Conservation (phyloP, 768 basidiomycete genomes). For the Tulasnella sp. region DNA sequence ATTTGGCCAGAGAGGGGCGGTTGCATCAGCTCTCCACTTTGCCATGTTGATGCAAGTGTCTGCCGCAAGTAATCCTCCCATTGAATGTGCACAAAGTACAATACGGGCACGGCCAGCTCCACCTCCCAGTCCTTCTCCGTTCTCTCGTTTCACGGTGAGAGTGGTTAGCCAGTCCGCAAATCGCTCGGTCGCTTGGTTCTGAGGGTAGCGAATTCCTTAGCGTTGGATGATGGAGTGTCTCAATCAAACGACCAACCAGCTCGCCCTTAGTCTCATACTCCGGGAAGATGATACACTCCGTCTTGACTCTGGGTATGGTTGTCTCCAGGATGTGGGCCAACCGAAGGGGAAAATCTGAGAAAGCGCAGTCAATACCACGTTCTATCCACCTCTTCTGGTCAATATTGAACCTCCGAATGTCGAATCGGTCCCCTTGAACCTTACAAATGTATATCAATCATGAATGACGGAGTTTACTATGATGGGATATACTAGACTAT, state of each 20-base stretch:
- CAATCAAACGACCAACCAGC: constrained; percentile 30
- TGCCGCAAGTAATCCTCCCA: constrained; percentile 85
- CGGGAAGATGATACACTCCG: constrained; percentile 77
- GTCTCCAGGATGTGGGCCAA: constrained; percentile 65
- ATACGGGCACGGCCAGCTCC: constrained; percentile 64
- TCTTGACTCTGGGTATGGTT: constrained; percentile 40
- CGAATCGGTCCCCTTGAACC: constrained; percentile 51
- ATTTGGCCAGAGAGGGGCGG: constrained; percentile 73
- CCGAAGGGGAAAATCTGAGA: constrained; percentile 54
- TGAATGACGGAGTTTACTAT: not conserved
- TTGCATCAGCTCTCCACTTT: constrained; percentile 48
- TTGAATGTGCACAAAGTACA: constrained; percentile 87
- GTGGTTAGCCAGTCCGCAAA: constrained; percentile 91
- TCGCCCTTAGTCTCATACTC: constrained; percentile 92
- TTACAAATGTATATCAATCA: constrained; percentile 18
- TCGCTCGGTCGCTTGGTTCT: constrained; percentile 71
- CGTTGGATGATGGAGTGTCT: not conserved
- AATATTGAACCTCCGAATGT: constrained; percentile 45
- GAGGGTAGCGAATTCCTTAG: not conserved
- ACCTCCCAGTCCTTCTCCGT: constrained; percentile 58
- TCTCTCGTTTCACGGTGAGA: constrained; percentile 77
- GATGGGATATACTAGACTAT: constrained; percentile 20
- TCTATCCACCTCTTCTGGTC: no score
- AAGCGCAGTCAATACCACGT: constrained; percentile 30
- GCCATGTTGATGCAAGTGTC: constrained; percentile 70